A percentile compares a stretch with the other conserved stretches of the same genome.
phyloP scores from a whole-genome alignment of 129 eudicot species.

The Smallanthus sonchifolius region DNA sequence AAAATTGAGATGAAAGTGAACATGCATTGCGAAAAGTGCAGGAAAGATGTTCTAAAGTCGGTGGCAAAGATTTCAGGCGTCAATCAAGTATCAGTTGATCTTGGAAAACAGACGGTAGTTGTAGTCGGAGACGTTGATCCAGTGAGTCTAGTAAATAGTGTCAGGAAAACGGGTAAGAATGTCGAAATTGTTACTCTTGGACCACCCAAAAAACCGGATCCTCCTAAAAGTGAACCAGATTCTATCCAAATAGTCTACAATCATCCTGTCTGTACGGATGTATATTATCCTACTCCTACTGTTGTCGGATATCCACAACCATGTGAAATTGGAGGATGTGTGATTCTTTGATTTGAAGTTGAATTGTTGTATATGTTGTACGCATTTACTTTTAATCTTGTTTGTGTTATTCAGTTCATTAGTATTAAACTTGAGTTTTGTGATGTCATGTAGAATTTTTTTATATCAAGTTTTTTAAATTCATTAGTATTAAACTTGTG shows the following conservation, averaged over 20 bases:
- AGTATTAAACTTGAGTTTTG: too few relatives aligned
- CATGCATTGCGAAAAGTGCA: slow-evolving; percentile 20
- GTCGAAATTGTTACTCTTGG: slow-evolving; percentile 15
- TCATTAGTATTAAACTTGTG: too few relatives aligned
- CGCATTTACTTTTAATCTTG: too few relatives aligned
- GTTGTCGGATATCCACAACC: background rate
- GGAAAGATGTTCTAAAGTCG: slow-evolving; percentile 13
- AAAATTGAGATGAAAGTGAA: slow-evolving; percentile 24
- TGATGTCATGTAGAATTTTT: too few relatives aligned
- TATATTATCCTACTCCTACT: background rate
- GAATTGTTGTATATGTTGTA: too few relatives aligned
- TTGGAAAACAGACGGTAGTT: slow-evolving; percentile 11
- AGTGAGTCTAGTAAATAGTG: background rate
- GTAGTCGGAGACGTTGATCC: slow-evolving; percentile 24
- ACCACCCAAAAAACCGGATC: slow-evolving; percentile 12
- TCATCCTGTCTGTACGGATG: background rate
- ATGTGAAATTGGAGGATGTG: background rate
- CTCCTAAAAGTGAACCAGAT: background rate
- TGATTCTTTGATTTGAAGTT: too few relatives aligned
- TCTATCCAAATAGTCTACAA: background rate
- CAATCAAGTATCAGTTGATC: slow-evolving; percentile 13
- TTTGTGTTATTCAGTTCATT: too few relatives aligned
- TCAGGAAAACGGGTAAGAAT: slow-evolving; percentile 2
- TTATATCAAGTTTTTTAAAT: too few relatives aligned
- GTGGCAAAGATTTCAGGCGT: slow-evolving; percentile 13